Evolutionary conservation across 441 rosid species (phyloP).

Genomic region (Adansonia gregorii): DNA sequence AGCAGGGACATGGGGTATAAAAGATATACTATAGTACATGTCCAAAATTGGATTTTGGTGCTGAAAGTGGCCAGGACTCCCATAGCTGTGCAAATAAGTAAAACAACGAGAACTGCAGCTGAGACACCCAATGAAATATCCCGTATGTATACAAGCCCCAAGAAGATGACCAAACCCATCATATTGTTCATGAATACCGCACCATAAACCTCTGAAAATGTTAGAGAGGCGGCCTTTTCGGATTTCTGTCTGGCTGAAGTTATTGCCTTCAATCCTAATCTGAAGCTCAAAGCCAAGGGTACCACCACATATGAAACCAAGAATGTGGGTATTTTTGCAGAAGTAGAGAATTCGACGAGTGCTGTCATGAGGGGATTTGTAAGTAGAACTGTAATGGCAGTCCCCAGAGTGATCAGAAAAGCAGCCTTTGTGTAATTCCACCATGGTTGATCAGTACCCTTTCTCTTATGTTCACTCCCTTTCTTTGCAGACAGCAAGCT

Average conservation of each 20-base stretch:
- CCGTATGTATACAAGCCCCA: slow-evolving; percentile 51
- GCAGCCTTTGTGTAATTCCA: slow-evolving; percentile 46
- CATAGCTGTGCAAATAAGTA: slow-evolving; percentile 52
- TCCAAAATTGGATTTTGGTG: slow-evolving; percentile 59
- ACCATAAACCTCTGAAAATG: slow-evolving; percentile 57
- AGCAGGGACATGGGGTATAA: slow-evolving; percentile 65
- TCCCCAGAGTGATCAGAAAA: slow-evolving; percentile 44
- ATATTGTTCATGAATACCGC: slow-evolving; percentile 70
- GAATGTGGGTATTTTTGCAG: slow-evolving; percentile 53
- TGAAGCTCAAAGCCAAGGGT: slow-evolving; percentile 51
- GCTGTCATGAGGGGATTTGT: slow-evolving; percentile 52
- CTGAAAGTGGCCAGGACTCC: slow-evolving; percentile 51
- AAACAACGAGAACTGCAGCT: slow-evolving; percentile 53
- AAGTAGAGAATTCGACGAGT: slow-evolving; percentile 40
- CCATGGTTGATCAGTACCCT: slow-evolving; percentile 31
- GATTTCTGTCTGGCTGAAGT: slow-evolving; percentile 47
- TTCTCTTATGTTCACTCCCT: slow-evolving; percentile 4
- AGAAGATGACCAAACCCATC: slow-evolving; percentile 56
- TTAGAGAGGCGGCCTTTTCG: slow-evolving; percentile 40
- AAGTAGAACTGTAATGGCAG: slow-evolving; percentile 38
- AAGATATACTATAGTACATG: slow-evolving; percentile 46
- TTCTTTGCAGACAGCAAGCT: slow-evolving; percentile 30
- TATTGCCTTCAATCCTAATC: slow-evolving; percentile 34
- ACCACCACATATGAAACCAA: slow-evolving; percentile 48
- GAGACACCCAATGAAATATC: slow-evolving; percentile 64